Percentiles rank a stretch among this genome's conserved stretches.
phyloP scores from a whole-genome alignment of 2,329 filamentous ascomycete genomes.

The Dryadomyces quercivorus region DNA sequence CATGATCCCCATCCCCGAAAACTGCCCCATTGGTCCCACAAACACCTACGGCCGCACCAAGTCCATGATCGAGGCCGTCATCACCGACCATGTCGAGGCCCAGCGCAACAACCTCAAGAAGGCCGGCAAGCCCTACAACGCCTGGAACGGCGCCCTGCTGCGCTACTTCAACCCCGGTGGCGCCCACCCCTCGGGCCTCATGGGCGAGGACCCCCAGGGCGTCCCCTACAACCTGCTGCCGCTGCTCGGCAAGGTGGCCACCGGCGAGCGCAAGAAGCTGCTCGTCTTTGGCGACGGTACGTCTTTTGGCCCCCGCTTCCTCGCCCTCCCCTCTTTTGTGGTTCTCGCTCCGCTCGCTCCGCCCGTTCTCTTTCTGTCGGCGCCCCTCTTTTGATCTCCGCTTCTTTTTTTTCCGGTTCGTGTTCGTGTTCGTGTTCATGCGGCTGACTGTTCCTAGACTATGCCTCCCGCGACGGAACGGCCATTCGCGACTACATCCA shows the following conservation, averaged over 20 bases:
- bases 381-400: neutral
- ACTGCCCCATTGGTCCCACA: constrained; percentile 90
- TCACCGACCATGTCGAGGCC: constrained; percentile 80
- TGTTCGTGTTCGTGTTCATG: neutral
- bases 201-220: constrained; percentile 96
- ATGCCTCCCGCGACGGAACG: constrained; percentile 78
- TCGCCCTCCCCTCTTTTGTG: no score
- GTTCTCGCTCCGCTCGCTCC: no score
- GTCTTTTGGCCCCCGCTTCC: constrained; percentile 16
- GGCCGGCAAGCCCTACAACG: constrained; percentile 60
- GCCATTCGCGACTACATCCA: constrained; percentile 98
- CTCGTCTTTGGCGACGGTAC: constrained; percentile 86
- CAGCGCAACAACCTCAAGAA: constrained; percentile 76
- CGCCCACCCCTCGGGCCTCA: constrained; percentile 86
- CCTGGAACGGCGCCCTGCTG: constrained; percentile 87
- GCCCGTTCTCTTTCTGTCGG: no score
- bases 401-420: neutral
- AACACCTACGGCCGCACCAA: constrained; percentile 98
- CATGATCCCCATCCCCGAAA: constrained; percentile 98
- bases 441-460: constrained; percentile 47
- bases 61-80: constrained; percentile 79
- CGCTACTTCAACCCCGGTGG: constrained; percentile 98
- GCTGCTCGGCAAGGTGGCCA: constrained; percentile 87
- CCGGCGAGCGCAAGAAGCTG: constrained; percentile 87
- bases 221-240: constrained; percentile 94